Percentiles rank a stretch among this genome's conserved stretches.
Conservation (phyloP, 331 rosid species). For the Stylosanthes scabra region DNA sequence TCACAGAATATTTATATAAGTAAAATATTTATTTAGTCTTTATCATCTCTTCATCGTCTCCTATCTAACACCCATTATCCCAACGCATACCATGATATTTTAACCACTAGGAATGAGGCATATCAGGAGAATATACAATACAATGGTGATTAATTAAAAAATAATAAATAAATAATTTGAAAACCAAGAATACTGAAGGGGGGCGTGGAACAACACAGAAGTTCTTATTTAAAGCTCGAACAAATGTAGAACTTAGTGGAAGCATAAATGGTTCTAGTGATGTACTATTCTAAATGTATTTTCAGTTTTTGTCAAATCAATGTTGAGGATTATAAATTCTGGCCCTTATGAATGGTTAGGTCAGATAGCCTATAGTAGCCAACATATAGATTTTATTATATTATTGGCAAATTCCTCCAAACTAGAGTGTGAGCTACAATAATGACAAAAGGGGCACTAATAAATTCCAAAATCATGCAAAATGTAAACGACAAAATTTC, state of each 20-base stretch:
- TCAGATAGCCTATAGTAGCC: background rate
- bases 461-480: background rate
- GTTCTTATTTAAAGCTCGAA: background rate
- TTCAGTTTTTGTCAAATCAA: background rate
- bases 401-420: background rate
- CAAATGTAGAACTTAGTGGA: background rate
- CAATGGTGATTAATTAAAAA: too few relatives aligned
- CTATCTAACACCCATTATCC: too few relatives aligned
- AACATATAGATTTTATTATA: too few relatives aligned
- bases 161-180: too few relatives aligned
- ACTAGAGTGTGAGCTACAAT: background rate
- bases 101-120: background rate
- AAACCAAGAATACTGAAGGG: background rate
- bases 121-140: background rate
- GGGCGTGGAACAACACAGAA: background rate
- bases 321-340: background rate
- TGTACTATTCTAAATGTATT: background rate
- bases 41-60: too few relatives aligned
- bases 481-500: background rate
- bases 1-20: too few relatives aligned
- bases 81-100: background rate
- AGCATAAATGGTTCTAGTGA: background rate
- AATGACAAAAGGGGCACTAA: background rate
- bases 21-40: too few relatives aligned
- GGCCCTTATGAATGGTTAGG: background rate